phyloP scores from a whole-genome alignment of 1,284 basidiomycete genomes.

The Fomes fomentarius region DNA sequence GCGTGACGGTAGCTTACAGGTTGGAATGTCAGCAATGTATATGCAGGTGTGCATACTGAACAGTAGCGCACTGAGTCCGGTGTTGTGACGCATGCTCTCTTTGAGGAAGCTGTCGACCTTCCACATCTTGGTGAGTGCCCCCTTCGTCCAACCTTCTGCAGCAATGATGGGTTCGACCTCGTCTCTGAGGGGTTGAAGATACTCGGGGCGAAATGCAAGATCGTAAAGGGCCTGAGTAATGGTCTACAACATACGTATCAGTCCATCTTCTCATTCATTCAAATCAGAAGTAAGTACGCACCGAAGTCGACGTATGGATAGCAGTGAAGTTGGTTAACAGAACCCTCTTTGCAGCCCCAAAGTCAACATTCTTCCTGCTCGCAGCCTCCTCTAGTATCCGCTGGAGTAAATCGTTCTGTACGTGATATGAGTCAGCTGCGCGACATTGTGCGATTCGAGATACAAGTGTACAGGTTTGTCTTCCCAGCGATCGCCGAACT shows the following conservation, averaged over 20 bases:
- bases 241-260: slow-evolving; percentile 28
- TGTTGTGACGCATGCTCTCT: slow-evolving; percentile 45
- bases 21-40: background rate
- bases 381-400: slow-evolving; percentile 33
- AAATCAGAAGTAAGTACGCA: slow-evolving; percentile 3
- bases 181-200: slow-evolving; percentile 46
- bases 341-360: slow-evolving; percentile 28
- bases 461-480: slow-evolving; percentile 2
- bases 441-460: background rate
- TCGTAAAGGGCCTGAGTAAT: slow-evolving; percentile 43
- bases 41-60: background rate
- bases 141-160: slow-evolving; percentile 47
- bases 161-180: slow-evolving; percentile 44
- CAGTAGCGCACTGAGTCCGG: slow-evolving; percentile 23
- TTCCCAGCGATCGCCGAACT: slow-evolving; percentile 5
- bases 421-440: background rate
- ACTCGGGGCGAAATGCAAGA: slow-evolving; percentile 44
- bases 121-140: slow-evolving; percentile 45
- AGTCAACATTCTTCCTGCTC: slow-evolving; percentile 10
- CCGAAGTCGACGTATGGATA: slow-evolving; percentile 37
- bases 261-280: too few species aligned
- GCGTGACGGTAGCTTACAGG: slow-evolving; percentile 16
- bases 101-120: slow-evolving; percentile 58
- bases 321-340: slow-evolving; percentile 36
- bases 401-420: slow-evolving; percentile 31